phyloP scores from a whole-genome alignment of 768 basidiomycete genomes.

The Omphalotus guepiniiformis region DNA sequence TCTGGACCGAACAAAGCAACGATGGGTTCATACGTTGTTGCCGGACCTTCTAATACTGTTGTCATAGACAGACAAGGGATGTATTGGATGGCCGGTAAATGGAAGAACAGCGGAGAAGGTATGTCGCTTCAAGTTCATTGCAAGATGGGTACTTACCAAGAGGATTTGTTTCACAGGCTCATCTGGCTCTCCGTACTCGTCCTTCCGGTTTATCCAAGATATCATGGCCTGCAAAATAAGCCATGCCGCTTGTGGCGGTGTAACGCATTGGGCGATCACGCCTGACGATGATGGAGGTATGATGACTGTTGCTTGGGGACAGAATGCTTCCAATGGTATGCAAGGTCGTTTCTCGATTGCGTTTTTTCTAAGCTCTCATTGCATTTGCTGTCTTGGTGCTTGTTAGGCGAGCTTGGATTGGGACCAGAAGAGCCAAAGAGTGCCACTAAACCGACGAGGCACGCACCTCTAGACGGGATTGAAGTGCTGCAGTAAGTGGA shows the following conservation, averaged over 20 bases:
- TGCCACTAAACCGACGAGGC: constrained; percentile 74
- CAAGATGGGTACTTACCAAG: not conserved
- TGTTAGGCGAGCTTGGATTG: constrained; percentile 70
- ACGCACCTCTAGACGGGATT: constrained; percentile 69
- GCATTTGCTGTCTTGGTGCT: not conserved
- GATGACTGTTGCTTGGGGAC: constrained; percentile 86
- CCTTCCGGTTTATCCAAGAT: constrained; percentile 84
- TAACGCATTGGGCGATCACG: constrained; percentile 81
- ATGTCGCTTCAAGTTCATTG: constrained; percentile 10
- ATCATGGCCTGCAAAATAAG: constrained; percentile 81
- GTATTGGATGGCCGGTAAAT: constrained; percentile 89
- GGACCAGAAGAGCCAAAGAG: constrained; percentile 82
- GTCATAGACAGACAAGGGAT: constrained; percentile 83
- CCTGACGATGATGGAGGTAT: constrained; percentile 69
- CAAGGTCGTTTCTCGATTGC: not conserved
- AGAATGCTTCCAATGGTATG: constrained; percentile 80
- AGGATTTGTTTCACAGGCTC: constrained; percentile 52
- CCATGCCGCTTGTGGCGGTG: constrained; percentile 73
- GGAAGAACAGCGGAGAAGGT: constrained; percentile 96
- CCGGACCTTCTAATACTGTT: constrained; percentile 82
- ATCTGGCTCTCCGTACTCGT: constrained; percentile 83
- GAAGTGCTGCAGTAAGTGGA: constrained; percentile 69
- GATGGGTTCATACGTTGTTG: constrained; percentile 54
- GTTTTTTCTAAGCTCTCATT: not conserved
- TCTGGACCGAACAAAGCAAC: constrained; percentile 63